Evolutionary conservation across 1,284 basidiomycete genomes (phyloP), one percentile per base, ranked within the genome.

Genomic region (Ganoderma meredithae): DNA sequence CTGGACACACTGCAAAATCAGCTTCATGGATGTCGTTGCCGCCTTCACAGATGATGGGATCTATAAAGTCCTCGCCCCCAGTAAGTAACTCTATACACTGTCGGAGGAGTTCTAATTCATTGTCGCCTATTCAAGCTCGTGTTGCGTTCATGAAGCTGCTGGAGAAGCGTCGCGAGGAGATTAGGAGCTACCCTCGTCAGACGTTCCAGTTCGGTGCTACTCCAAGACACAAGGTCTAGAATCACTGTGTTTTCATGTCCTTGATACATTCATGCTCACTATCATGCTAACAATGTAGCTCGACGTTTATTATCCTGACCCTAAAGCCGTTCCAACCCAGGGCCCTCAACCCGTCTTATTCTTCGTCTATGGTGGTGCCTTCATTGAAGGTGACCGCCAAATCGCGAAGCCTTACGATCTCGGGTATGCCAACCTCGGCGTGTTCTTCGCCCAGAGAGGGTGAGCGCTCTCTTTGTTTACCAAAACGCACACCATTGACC

Each of bases 351-450:
- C 88, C 0, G 79, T 90, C 31, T 76, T 92, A 22, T 85, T 91
- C 76, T 90, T 86, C 76, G 71, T 86, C 53, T 91, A 91, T 69
- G 90, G 90, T 0, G 90, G 90, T 6, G 89, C 88, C 1, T 89
- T 89, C 74, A 79, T 79, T 66, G 75, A 76, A 0, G 90, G 90
- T 1, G 79, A 81, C 0, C 83, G 87, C 43, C 80, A 77, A 17
- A 74, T 85, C 47, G 80, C 84, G 0, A 76, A 82, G 17, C 84
- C 88, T 0, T 80, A 80, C 52, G 84, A 85, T 39, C 81, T 90
- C 62, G 80, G 78, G 3, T 90, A 89, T 73, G 79, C 80, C n/a
- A 85, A 84, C 69, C 69, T 90, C 8, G 90, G 85, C 0, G 80
- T 87, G 6, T 90, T 86, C 80, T 91, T 88, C 74, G 86, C 88